phyloP scores from a whole-genome alignment of 2,329 filamentous ascomycete species.

The Fusarium humuli region DNA sequence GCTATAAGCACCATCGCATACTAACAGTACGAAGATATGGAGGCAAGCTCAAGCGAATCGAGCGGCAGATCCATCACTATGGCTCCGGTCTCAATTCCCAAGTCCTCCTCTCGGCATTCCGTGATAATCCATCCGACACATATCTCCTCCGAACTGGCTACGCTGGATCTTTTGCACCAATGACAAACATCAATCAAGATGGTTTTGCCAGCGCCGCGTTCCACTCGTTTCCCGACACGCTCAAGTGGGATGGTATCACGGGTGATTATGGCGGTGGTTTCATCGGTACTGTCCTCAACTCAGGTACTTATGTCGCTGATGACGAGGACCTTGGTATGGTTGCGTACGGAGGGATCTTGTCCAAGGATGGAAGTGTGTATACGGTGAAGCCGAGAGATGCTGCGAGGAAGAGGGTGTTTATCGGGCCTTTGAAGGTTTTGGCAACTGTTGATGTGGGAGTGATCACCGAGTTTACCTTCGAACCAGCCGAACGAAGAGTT shows the following conservation, averaged over 20 bases:
- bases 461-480: slow-evolving; percentile 54
- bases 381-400: slow-evolving; percentile 59
- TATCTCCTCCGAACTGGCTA: slow-evolving; percentile 67
- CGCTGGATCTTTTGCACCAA: slow-evolving; percentile 63
- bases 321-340: slow-evolving; percentile 59
- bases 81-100: slow-evolving; percentile 69
- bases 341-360: slow-evolving; percentile 61
- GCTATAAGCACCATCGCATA: no score
- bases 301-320: slow-evolving; percentile 61
- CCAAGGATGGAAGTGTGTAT: slow-evolving; percentile 40
- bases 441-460: slow-evolving; percentile 58
- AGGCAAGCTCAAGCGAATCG: slow-evolving; percentile 57
- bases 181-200: slow-evolving; percentile 66
- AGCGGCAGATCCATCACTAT: slow-evolving; percentile 67
- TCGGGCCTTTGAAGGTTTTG: slow-evolving; percentile 58
- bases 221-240: slow-evolving; percentile 66
- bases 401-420: slow-evolving; percentile 60
- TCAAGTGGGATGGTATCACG: slow-evolving; percentile 67
- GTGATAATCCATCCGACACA: slow-evolving; percentile 57
- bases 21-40: slow-evolving; percentile 50
- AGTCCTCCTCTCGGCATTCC: slow-evolving; percentile 64
- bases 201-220: slow-evolving; percentile 68
- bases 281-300: slow-evolving; percentile 62
- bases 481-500: not conserved
- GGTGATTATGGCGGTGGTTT: slow-evolving; percentile 70